Base-by-base conservation (phyloP, 164 flowering plant species). In the Magnolia changhungtana region DNA sequence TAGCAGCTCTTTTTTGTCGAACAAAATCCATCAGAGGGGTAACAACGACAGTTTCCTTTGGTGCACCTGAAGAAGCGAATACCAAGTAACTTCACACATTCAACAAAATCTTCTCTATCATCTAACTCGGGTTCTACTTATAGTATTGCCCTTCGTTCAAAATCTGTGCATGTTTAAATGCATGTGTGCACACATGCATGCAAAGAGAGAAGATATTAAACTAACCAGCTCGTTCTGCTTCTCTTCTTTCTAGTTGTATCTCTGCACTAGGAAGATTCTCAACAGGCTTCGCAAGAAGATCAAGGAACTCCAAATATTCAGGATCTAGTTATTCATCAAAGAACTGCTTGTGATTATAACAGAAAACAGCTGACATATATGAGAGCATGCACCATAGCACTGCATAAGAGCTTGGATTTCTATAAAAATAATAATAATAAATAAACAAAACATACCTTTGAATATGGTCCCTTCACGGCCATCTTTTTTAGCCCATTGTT, bases 211-310 rank as follows among this genome's bases (percentile, higher is more conserved):
- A 45, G 29, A 27, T 29, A 31, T 37, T 68, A 18, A 37, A 86
- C 93, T 83, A 52, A 95, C 98, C 96, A 74, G 89, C 89, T 82
- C 91, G 85, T 69, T 90, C 96, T 45, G 97, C 96, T 86, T 95
- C 97, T 82, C 85, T 87, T 81, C 92, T 90, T 81, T 95, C 97
- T 87, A 92, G 81, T 67, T 95, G 97, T 79, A 95, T 83, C 83
- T 93, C 97, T 50, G 97, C 98, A 85, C 98, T 95, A 4, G 98
- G 97, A 87, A 95, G 98, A 86, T 92, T 88, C 86, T 90, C 97
- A 63, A 83, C 89, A 71, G 98, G 98, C 88, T 93, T 95, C 31
- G 93, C 83, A 77, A 95, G 78, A 81, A 77, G 69, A 76, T 95
- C 98, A 80, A 93, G 91, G 81, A 95, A 95, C 83, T 91, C 97